Percentiles rank a stretch among this genome's conserved stretches.
phyloP scores from a whole-genome alignment of 1,139 yeast species.

The Suhomyces panamericanus region DNA sequence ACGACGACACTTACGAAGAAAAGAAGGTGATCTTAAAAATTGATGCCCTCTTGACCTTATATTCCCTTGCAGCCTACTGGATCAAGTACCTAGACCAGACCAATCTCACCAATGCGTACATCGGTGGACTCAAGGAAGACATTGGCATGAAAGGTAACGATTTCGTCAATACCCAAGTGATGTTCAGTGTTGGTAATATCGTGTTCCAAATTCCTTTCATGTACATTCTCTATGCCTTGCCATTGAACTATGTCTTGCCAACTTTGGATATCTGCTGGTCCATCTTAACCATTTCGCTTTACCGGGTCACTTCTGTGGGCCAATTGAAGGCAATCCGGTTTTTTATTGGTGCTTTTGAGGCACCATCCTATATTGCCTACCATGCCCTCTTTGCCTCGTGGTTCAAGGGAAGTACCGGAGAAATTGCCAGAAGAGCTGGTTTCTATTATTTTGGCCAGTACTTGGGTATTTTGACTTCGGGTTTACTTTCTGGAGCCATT shows the following conservation, averaged over 20 bases:
- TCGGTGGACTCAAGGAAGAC: slow-evolving; percentile 61
- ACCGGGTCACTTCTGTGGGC: slow-evolving; percentile 44
- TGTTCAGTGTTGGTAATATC: slow-evolving; percentile 59
- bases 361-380: slow-evolving; percentile 58
- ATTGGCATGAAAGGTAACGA: slow-evolving; percentile 66
- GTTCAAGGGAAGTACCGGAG: slow-evolving; percentile 53
- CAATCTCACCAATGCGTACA: slow-evolving; percentile 66
- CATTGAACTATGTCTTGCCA: slow-evolving; percentile 58
- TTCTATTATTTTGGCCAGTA: slow-evolving; percentile 61
- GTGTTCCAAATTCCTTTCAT: slow-evolving; percentile 56
- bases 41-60: slow-evolving; percentile 59
- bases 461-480: slow-evolving; percentile 62
- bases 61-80: slow-evolving; percentile 67
- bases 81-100: slow-evolving; percentile 66
- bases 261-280: slow-evolving; percentile 66
- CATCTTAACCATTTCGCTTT: slow-evolving; percentile 57
- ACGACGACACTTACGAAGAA: slow-evolving; percentile 55
- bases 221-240: slow-evolving; percentile 46
- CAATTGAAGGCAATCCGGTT: slow-evolving; percentile 60
- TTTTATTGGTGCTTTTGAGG: slow-evolving; percentile 62
- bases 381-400: slow-evolving; percentile 64
- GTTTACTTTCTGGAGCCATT: slow-evolving; percentile 64
- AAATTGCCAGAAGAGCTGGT: slow-evolving; percentile 60
- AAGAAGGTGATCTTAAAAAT: slow-evolving; percentile 57
- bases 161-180: slow-evolving; percentile 58